Evolutionary conservation across 495 filamentous ascomycete species (phyloP), one percentile per base, ranked within the genome.

Genomic region (Annulohypoxylon stygium): DNA sequence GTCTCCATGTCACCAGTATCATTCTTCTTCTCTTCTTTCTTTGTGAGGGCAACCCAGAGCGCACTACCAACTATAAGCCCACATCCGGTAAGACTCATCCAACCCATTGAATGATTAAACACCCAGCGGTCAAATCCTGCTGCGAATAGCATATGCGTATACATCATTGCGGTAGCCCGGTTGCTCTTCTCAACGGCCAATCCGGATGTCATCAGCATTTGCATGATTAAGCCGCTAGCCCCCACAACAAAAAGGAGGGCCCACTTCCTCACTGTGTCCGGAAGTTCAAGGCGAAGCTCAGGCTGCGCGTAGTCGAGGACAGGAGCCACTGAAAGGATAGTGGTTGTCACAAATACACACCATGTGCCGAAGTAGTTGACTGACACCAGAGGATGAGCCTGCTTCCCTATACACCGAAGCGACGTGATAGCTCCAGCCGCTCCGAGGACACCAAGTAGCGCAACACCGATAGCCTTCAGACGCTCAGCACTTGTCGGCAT

Each of bases 141-240:
- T 10, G 95, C 95, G 78, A 97, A 97, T 39, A 98, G 78, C 92
- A 98, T 95, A 78, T 97, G 92, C 50, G 90, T 93, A 77, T 97
- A 98, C 3, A 93, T 84, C 93, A 97, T 97, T 20, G 91, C 93
- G 4, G 92, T 97, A 2, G 94, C 94, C 23, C 92, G 86, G 20
- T 90, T 89, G 6, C 89, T 88, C 62, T 81, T 82, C 65, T 86
- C 93, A 18, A 89, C 87, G 51, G 90, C 86, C 70, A 98, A 78
- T 0, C 94, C 94, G 1, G 89, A 86, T 3, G 95, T 97, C n/a
- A 97, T 81, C 23, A 97, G 83, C 70, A 94, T 93, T 84, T 98
- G 95, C 88, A 96, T 90, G 7, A 92, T 78, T 71, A 98, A 95
- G 6, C 95, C 95, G 61, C 89, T 93, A 0, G 89, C 78, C 0